phyloP scores from a whole-genome alignment of 345 rosid species.

The Viola odorata region DNA sequence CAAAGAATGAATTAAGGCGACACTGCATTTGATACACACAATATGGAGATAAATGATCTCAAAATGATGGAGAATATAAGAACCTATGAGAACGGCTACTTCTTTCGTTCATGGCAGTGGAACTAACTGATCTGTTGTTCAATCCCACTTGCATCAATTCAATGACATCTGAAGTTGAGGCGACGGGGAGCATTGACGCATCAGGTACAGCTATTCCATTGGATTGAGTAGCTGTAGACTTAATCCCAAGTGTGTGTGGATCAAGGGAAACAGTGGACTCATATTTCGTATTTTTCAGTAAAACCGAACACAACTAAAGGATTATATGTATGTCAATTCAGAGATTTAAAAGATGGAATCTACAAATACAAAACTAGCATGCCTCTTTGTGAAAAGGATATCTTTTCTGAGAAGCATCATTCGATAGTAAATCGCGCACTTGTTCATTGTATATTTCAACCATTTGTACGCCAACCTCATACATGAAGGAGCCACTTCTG shows the following conservation, averaged over 20 bases:
- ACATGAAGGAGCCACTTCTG: conserved; percentile 42
- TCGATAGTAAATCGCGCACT: conserved; percentile 67
- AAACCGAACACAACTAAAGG: conserved; percentile 6
- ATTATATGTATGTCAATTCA: not conserved
- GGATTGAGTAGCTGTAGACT: conserved; percentile 35
- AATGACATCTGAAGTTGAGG: conserved; percentile 65
- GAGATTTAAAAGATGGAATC: not conserved
- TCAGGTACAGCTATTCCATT: conserved; percentile 90
- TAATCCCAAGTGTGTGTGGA: conserved; percentile 71
- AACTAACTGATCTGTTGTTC: conserved; percentile 61
- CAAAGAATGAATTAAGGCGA: conserved; percentile 11
- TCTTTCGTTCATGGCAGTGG: conserved; percentile 87
- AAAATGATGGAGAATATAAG: not conserved
- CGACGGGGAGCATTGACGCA: conserved; percentile 73
- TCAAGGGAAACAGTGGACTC: conserved; percentile 41
- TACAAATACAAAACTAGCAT: not conserved
- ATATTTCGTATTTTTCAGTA: not conserved
- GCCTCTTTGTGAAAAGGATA: conserved; percentile 46
- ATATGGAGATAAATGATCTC: not conserved
- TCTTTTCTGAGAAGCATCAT: conserved; percentile 56
- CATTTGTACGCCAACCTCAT: conserved; percentile 77
- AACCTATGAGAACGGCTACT: conserved; percentile 98
- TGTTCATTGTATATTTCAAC: conserved; percentile 92
- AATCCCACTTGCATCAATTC: conserved; percentile 70
- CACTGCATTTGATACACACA: not conserved